A percentile compares a stretch with the other conserved stretches of the same genome.
Evolutionary conservation across 1,284 basidiomycete genomes (phyloP).

Genomic region (Sanguinoderma infundibulare): DNA sequence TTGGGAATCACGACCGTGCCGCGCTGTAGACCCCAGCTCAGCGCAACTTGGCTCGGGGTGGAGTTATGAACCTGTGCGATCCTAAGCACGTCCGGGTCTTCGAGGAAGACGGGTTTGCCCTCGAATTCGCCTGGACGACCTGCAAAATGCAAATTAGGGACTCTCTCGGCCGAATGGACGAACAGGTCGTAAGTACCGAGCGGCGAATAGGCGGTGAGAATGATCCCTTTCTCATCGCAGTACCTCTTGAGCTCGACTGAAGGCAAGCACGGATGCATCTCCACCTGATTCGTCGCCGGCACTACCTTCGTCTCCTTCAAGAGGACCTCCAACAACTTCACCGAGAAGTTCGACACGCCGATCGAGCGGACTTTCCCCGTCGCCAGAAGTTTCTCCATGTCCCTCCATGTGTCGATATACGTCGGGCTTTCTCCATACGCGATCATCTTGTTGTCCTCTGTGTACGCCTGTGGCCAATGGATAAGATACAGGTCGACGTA

Average conservation of each 20-base stretch:
- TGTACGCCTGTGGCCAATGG: conserved; percentile 64
- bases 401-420: conserved; percentile 56
- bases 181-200: conserved; percentile 43
- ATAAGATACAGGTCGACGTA: conserved; percentile 79
- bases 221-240: conserved; percentile 62
- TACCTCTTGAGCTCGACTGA: conserved; percentile 59
- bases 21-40: conserved; percentile 55
- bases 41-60: conserved; percentile 54
- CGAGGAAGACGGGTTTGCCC: conserved; percentile 29
- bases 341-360: conserved; percentile 73
- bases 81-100: conserved; percentile 39
- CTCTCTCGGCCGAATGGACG: neutral
- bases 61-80: conserved; percentile 52
- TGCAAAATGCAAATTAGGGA: neutral
- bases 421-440: conserved; percentile 49
- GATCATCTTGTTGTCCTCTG: conserved; percentile 27
- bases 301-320: conserved; percentile 47
- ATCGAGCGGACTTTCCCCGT: conserved; percentile 62
- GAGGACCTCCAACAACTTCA: conserved; percentile 50
- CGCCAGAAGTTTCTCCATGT: conserved; percentile 62
- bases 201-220: conserved; percentile 72
- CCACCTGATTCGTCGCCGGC: conserved; percentile 70
- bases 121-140: conserved; percentile 26
- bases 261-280: conserved; percentile 61
- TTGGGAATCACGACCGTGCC: conserved; percentile 51